These are phyloP conservation scores for Priceomyces castillae DNA, from an alignment of 805 yeast genomes.

Conservation along the genomic window DNA sequence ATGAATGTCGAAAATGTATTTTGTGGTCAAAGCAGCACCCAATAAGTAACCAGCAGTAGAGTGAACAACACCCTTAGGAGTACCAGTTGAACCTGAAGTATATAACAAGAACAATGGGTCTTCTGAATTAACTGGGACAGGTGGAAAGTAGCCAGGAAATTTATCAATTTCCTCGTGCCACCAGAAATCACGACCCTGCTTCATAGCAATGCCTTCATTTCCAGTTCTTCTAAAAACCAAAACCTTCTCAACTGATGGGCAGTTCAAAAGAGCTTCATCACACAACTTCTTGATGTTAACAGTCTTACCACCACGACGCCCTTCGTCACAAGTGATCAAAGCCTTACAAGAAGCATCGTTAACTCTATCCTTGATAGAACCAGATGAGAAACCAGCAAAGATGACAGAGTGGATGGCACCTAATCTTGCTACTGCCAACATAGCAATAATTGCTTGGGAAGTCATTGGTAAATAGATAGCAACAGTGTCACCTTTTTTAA, in stretches of 20 bases:
- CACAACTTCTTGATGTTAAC: conserved; percentile 79
- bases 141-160: conserved; percentile 68
- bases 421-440: conserved; percentile 74
- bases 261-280: conserved; percentile 69
- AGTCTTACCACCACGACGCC: conserved; percentile 78
- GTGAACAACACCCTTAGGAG: conserved; percentile 85
- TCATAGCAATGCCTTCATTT: conserved; percentile 48
- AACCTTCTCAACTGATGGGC: conserved; percentile 67
- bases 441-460: conserved; percentile 71
- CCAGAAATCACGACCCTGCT: conserved; percentile 64
- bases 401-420: conserved; percentile 86
- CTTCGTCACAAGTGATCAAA: conserved; percentile 79
- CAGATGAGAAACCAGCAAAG: conserved; percentile 80
- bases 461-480: conserved; percentile 87
- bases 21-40: conserved; percentile 70
- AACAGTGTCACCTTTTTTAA: conserved; percentile 78
- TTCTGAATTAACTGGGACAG: conserved; percentile 73
- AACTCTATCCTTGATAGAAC: conserved; percentile 68
- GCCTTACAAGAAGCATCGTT: conserved; percentile 69
- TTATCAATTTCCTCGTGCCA: conserved; percentile 71
- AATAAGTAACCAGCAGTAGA: conserved; percentile 76
- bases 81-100: conserved; percentile 86
- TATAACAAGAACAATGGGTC: conserved; percentile 78
- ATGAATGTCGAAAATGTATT: conserved; percentile 74
- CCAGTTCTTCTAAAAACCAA: conserved; percentile 76